A percentile compares a stretch with the other conserved stretches of the same genome.
phyloP scores from a whole-genome alignment of 495 filamentous ascomycete species.

The Trichocladium antarcticum region DNA sequence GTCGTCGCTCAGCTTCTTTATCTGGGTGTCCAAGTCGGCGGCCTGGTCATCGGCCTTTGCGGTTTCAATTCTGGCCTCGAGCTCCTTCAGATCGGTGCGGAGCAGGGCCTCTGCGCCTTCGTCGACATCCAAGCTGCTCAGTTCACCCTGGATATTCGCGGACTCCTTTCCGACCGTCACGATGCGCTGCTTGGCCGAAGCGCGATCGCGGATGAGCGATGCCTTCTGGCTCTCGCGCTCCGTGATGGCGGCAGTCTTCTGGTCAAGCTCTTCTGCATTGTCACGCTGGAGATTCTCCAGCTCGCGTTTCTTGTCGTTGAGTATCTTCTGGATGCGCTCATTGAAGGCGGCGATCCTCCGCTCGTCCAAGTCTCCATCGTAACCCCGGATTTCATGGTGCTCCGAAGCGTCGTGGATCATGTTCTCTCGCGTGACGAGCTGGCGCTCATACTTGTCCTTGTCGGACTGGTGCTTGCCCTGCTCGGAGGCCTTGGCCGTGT shows the following conservation, averaged over 20 bases:
- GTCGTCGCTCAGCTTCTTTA: slow-evolving; percentile 49
- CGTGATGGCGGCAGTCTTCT: slow-evolving; percentile 53
- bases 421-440: slow-evolving; percentile 53
- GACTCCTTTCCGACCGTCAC: slow-evolving; percentile 56
- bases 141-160: slow-evolving; percentile 47
- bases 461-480: slow-evolving; percentile 75
- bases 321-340: slow-evolving; percentile 58
- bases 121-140: slow-evolving; percentile 63
- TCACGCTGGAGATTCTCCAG: slow-evolving; percentile 64
- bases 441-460: slow-evolving; percentile 72
- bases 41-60: slow-evolving; percentile 49
- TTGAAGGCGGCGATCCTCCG: slow-evolving; percentile 64
- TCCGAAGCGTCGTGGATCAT: slow-evolving; percentile 70
- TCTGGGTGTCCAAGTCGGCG: slow-evolving; percentile 56
- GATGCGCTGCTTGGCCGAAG: slow-evolving; percentile 57
- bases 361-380: slow-evolving; percentile 68
- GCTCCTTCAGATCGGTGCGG: slow-evolving; percentile 59
- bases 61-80: slow-evolving; percentile 48
- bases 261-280: slow-evolving; percentile 56
- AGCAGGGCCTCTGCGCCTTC: slow-evolving; percentile 70
- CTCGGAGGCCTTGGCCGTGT: slow-evolving; percentile 68
- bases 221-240: slow-evolving; percentile 58
- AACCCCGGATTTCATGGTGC: slow-evolving; percentile 72
- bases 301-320: slow-evolving; percentile 63
- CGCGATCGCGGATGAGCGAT: slow-evolving; percentile 57